Percentiles rank a stretch among this genome's conserved stretches.
Evolutionary conservation across 176 grass and related monocot genomes (phyloP).

Genomic region (Bromus sterilis): DNA sequence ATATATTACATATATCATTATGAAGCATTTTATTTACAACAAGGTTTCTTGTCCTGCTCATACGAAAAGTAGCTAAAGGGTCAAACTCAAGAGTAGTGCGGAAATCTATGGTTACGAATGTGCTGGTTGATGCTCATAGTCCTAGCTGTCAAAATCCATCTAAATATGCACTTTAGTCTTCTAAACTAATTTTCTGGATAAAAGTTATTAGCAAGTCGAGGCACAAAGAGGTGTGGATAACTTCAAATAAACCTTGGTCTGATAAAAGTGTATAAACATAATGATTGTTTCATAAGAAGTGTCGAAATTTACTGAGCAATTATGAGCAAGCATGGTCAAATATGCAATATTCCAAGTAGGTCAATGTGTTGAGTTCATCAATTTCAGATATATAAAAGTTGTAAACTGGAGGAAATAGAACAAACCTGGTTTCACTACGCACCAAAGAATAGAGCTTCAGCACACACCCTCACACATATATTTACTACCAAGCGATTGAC

Average conservation of each 20-base stretch:
- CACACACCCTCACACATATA: not conserved
- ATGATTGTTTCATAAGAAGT: not conserved
- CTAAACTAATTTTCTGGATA: not conserved
- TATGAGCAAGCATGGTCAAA: not conserved
- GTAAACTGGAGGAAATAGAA: not conserved
- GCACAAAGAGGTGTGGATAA: not conserved
- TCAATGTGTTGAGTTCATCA: not conserved
- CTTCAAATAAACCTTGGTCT: not conserved
- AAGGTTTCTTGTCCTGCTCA: too few species aligned
- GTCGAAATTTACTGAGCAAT: not conserved
- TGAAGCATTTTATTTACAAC: not conserved
- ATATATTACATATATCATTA: not conserved
- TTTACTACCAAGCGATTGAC: not conserved
- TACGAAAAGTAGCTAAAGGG: too few species aligned
- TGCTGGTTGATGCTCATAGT: not conserved
- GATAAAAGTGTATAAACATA: not conserved
- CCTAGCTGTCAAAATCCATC: not conserved
- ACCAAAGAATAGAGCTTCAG: not conserved
- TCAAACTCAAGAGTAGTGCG: not conserved
- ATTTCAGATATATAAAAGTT: conserved; percentile 1
- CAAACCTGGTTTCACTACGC: not conserved
- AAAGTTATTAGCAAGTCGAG: not conserved
- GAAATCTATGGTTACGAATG: not conserved
- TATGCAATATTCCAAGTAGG: not conserved
- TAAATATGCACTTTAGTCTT: not conserved